A percentile compares a stretch with the other conserved stretches of the same genome.
Evolutionary conservation across 2,329 filamentous ascomycete species (phyloP).

Genomic region (Aaosphaeria arxii): DNA sequence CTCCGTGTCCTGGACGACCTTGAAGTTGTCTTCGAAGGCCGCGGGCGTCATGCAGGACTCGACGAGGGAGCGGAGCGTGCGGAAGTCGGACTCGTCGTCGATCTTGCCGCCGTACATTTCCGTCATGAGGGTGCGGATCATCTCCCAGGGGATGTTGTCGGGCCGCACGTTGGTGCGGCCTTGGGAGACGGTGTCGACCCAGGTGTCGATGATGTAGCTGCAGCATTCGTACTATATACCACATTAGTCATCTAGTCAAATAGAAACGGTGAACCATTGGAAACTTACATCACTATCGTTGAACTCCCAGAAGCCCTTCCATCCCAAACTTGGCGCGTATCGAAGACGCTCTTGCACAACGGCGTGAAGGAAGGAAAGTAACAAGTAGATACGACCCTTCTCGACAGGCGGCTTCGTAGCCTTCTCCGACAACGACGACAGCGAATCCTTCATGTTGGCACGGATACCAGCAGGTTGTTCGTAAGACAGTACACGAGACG

Average conservation of each 20-base stretch:
- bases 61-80: constrained; percentile 70
- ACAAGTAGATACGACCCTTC: constrained; percentile 81
- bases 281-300: constrained; percentile 94
- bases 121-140: constrained; percentile 84
- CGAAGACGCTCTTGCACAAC: constrained; percentile 92
- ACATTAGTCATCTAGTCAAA: constrained; percentile 25
- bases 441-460: constrained; percentile 98
- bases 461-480: constrained; percentile 95
- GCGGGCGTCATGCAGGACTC: constrained; percentile 75
- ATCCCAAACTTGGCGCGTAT: constrained; percentile 89
- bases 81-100: constrained; percentile 84
- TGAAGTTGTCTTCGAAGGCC: constrained; percentile 90
- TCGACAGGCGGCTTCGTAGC: constrained; percentile 83
- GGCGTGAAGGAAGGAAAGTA: constrained; percentile 92
- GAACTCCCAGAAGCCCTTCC: constrained; percentile 99
- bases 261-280: constrained; percentile 1
- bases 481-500: constrained; percentile 93
- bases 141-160: constrained; percentile 92
- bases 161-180: constrained; percentile 91
- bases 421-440: constrained; percentile 75
- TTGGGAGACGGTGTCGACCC: constrained; percentile 79
- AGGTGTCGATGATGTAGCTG: constrained; percentile 91
- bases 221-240: constrained; percentile 83
- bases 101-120: constrained; percentile 99
- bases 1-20: constrained; percentile 65